Percentiles rank a stretch among this genome's conserved stretches.
These are phyloP conservation scores for Tricladium varicosporioides DNA, from an alignment of 2,329 filamentous ascomycete species.

Conservation along the genomic window DNA sequence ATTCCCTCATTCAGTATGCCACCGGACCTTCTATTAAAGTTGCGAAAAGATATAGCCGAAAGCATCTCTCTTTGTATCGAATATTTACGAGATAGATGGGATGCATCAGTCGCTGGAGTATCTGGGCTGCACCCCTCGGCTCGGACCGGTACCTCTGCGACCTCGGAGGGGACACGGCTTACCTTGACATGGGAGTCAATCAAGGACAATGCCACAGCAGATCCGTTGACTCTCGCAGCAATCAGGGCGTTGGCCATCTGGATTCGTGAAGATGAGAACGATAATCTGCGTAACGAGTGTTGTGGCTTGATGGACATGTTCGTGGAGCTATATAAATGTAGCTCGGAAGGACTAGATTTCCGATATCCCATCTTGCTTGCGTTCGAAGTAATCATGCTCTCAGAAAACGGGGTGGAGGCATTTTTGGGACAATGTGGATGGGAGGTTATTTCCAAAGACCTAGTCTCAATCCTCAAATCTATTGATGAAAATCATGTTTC, in stretches of 20 bases:
- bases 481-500: conserved; percentile 15
- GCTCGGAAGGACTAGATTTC: conserved; percentile 45
- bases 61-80: conserved; percentile 62
- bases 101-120: conserved; percentile 61
- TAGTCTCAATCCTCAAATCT: conserved; percentile 43
- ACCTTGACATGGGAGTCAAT: conserved; percentile 58
- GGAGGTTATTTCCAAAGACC: conserved; percentile 49
- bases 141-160: conserved; percentile 43
- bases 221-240: conserved; percentile 58
- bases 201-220: conserved; percentile 45
- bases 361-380: conserved; percentile 56
- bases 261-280: conserved; percentile 68
- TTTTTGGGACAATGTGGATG: conserved; percentile 55
- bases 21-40: conserved; percentile 58
- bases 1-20: conserved; percentile 45
- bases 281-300: conserved; percentile 46
- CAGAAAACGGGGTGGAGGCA: conserved; percentile 37
- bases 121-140: conserved; percentile 60
- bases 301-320: conserved; percentile 62
- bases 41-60: conserved; percentile 60
- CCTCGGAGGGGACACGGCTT: conserved; percentile 42
- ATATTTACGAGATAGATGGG: conserved; percentile 68
- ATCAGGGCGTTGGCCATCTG: conserved; percentile 60
- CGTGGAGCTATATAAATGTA: conserved; percentile 54
- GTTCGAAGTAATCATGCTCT: conserved; percentile 54